phyloP scores from a whole-genome alignment of 768 basidiomycete genomes.

The Phlebiopsis gigantea region DNA sequence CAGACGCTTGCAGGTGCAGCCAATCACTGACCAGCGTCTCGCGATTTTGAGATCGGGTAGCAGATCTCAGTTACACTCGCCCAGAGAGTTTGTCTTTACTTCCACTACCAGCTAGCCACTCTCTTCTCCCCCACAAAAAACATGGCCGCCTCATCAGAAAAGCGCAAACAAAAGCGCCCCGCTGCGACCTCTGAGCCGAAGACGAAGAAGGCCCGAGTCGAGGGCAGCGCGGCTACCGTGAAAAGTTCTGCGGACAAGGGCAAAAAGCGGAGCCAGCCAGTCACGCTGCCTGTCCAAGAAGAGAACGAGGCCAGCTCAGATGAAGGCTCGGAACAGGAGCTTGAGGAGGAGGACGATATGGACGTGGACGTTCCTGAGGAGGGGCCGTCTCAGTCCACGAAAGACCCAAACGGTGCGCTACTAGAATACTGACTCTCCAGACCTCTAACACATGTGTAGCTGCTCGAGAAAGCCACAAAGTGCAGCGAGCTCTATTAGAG shows the following conservation, averaged over 20 bases:
- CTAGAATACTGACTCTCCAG: background rate
- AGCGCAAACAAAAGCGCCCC: slow-evolving; percentile 45
- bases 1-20: background rate
- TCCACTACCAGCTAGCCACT: background rate
- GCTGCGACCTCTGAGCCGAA: slow-evolving; percentile 39
- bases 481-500: slow-evolving; percentile 58
- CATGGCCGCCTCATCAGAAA: slow-evolving; percentile 25
- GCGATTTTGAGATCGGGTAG: background rate
- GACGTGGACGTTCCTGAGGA: slow-evolving; percentile 12
- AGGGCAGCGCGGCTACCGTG: slow-evolving; percentile 21
- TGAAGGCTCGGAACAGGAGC: slow-evolving; percentile 27
- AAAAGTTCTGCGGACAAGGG: slow-evolving; percentile 27
- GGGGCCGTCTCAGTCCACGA: slow-evolving; percentile 21
- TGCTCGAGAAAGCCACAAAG: slow-evolving; percentile 65
- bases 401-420: slow-evolving; percentile 53
- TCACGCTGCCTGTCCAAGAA: slow-evolving; percentile 38
- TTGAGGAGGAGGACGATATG: slow-evolving; percentile 16
- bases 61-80: background rate
- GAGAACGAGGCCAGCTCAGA: slow-evolving; percentile 36
- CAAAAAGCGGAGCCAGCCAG: slow-evolving; percentile 58
- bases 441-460: slow-evolving; percentile 33
- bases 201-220: slow-evolving; percentile 48
- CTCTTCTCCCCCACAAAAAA: background rate
- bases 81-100: background rate
- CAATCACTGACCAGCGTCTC: background rate